These are phyloP conservation scores for Pseudocercospora eumusae DNA, from an alignment of 2,329 filamentous ascomycete species.

Conservation along the genomic window DNA sequence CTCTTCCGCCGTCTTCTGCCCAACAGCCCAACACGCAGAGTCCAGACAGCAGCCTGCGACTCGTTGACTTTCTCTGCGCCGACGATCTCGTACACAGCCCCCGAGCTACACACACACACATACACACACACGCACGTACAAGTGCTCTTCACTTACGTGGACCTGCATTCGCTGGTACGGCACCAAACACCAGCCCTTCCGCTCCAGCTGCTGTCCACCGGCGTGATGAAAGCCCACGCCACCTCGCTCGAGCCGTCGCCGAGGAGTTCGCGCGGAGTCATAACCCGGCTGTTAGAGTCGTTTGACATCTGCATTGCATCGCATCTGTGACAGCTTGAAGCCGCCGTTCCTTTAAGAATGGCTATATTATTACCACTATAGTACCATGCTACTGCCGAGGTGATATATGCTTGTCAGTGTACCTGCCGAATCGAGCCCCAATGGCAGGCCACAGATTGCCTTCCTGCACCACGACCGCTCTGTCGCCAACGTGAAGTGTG, in stretches of 20 bases:
- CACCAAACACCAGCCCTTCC: not conserved
- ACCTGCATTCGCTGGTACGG: constrained; percentile 6
- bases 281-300: not conserved
- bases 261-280: constrained; percentile 12
- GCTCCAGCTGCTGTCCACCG: constrained; percentile 1
- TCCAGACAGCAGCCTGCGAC: constrained; percentile 10
- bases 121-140: too few species aligned
- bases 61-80: not conserved
- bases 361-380: not conserved
- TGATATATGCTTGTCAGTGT: not conserved
- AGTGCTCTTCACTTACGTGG: constrained; percentile 4
- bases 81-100: not conserved
- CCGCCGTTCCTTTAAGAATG: not conserved
- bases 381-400: not conserved
- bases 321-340: constrained; percentile 6
- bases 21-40: too few species aligned
- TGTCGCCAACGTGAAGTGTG: not conserved
- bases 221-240: constrained; percentile 1
- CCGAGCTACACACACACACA: too few species aligned
- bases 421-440: not conserved
- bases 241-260: constrained; percentile 12
- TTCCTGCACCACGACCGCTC: not conserved
- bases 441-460: constrained; percentile 1
- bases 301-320: constrained; percentile 10
- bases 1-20: constrained; percentile 5